These are phyloP conservation scores for Penicillium janthinellum DNA, from an alignment of 2,329 filamentous ascomycete genomes.

Conservation along the genomic window DNA sequence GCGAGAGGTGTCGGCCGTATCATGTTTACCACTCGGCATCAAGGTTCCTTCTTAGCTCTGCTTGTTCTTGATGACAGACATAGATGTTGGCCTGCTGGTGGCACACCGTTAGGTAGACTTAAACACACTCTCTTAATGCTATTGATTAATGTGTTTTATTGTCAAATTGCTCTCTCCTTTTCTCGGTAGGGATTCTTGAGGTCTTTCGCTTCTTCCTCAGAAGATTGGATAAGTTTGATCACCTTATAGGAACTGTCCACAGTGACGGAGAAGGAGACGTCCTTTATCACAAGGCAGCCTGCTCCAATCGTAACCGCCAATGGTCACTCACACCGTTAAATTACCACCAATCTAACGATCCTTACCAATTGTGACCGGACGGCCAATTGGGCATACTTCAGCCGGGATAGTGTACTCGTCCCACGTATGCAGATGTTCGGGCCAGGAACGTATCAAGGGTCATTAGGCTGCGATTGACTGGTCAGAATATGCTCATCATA, in stretches of 20 bases:
- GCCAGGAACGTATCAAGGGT: slow-evolving; percentile 56
- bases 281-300: slow-evolving; percentile 44
- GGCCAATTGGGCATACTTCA: slow-evolving; percentile 54
- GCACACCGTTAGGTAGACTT: background rate
- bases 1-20: background rate
- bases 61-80: background rate
- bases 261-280: slow-evolving; percentile 36
- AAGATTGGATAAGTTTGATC: slow-evolving; percentile 21
- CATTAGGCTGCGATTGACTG: slow-evolving; percentile 51
- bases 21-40: background rate
- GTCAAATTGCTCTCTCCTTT: slow-evolving; percentile 7
- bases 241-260: slow-evolving; percentile 29
- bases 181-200: slow-evolving; percentile 26
- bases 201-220: slow-evolving; percentile 27
- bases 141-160: background rate
- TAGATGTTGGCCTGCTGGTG: background rate
- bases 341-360: slow-evolving; percentile 55
- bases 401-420: slow-evolving; percentile 50
- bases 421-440: slow-evolving; percentile 59
- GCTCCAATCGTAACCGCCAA: slow-evolving; percentile 47
- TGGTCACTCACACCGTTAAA: slow-evolving; percentile 46
- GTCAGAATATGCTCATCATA: background rate
- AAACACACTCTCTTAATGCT: background rate
- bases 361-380: slow-evolving; percentile 51
- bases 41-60: background rate